Percentiles rank a stretch among this genome's conserved stretches.
Conservation (phyloP, 352 stramenopile genomes). For the Phytophthora sp. region DNA sequence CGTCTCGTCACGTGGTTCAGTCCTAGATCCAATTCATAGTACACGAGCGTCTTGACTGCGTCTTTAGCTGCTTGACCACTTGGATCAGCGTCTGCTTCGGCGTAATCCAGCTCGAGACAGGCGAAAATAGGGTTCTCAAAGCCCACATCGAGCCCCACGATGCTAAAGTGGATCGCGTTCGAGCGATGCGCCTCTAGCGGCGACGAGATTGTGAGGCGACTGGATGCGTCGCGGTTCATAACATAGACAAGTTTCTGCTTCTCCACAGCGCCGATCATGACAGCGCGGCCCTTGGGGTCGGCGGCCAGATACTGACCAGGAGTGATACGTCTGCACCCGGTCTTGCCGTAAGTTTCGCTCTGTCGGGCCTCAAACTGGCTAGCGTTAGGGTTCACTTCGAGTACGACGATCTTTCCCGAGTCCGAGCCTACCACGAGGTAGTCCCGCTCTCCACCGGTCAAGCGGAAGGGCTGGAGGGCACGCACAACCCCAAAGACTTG, state of each 20-base stretch:
- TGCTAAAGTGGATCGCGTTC: conserved; percentile 94
- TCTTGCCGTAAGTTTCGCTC: conserved; percentile 97
- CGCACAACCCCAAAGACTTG: conserved; percentile 94
- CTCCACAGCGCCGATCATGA: conserved; percentile 97
- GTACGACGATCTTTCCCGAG: conserved; percentile 94
- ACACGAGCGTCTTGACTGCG: conserved; percentile 96
- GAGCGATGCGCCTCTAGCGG: conserved; percentile 98
- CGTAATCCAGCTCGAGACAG: conserved; percentile 96
- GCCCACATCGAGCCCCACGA: conserved; percentile 97
- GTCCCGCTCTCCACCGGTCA: conserved; percentile 92
- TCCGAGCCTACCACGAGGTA: conserved; percentile 97
- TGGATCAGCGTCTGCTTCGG: conserved; percentile 85
- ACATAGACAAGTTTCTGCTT: conserved; percentile 99
- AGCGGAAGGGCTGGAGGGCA: conserved; percentile 89
- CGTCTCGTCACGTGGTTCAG: conserved; percentile 99
- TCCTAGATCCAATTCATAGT: conserved; percentile 99
- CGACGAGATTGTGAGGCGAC: conserved; percentile 96
- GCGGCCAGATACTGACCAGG: conserved; percentile 97
- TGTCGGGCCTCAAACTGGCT: conserved; percentile 89
- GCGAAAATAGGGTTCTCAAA: conserved; percentile 99
- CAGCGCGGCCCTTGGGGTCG: conserved; percentile 97
- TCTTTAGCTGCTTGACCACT: conserved; percentile 62
- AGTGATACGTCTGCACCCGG: conserved; percentile 95
- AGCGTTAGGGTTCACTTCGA: conserved; percentile 91
- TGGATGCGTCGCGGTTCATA: conserved; percentile 96